phyloP scores from a whole-genome alignment of 2,329 filamentous ascomycete genomes.

The Cladosporium colombiae region DNA sequence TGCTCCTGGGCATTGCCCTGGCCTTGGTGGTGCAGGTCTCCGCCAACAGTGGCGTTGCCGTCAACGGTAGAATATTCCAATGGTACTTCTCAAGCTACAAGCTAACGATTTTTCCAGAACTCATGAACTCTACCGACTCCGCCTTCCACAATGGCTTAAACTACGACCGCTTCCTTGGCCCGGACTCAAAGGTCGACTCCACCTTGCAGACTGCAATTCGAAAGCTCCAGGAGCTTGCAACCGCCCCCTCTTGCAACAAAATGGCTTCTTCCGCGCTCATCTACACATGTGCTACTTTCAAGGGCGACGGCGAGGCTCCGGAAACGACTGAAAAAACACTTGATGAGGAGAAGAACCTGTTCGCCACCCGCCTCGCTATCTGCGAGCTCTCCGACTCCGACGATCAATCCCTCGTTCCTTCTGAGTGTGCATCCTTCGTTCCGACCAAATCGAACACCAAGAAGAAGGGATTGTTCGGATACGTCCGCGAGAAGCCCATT shows the following conservation, averaged over 20 bases:
- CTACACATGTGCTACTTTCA: constrained; percentile 55
- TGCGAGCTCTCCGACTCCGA: constrained; percentile 62
- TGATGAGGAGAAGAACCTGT: constrained; percentile 56
- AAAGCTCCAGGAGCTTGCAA: constrained; percentile 47
- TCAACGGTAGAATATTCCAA: not conserved
- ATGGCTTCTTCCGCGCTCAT: constrained; percentile 55
- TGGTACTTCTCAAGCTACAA: not conserved
- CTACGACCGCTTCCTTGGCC: not conserved
- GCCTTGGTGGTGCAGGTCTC: not conserved
- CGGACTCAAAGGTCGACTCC: not conserved
- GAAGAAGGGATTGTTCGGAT: constrained; percentile 31
- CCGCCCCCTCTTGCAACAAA: constrained; percentile 53
- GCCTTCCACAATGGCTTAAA: not conserved
- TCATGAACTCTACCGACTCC: not conserved
- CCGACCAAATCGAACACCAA: constrained; percentile 41
- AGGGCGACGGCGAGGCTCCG: constrained; percentile 32
- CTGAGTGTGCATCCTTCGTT: constrained; percentile 53
- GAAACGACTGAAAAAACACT: constrained; percentile 35
- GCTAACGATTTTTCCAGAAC: not conserved
- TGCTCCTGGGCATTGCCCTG: not conserved
- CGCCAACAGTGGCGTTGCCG: not conserved
- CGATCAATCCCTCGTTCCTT: constrained; percentile 46
- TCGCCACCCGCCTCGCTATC: constrained; percentile 62
- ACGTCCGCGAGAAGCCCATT: constrained; percentile 22
- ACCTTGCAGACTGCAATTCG: constrained; percentile 40